phyloP scores from a whole-genome alignment of 345 rosid species.

The Camelina hispida region DNA sequence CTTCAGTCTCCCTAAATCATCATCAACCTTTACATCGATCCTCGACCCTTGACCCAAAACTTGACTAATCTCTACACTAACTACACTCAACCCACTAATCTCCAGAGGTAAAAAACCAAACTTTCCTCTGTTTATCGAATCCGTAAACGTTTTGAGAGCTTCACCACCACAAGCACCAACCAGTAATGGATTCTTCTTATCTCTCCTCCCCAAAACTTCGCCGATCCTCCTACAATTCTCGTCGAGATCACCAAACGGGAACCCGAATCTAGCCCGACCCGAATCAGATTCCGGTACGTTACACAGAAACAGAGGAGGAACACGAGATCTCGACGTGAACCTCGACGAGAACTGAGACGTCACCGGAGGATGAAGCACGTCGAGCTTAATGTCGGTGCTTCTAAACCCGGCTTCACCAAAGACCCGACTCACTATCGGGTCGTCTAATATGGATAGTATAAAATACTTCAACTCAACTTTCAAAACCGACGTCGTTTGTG shows the following conservation, averaged over 20 bases:
- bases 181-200: slow-evolving; percentile 56
- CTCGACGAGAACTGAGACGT: slow-evolving; percentile 41
- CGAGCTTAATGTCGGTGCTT: slow-evolving; percentile 65
- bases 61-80: slow-evolving; percentile 52
- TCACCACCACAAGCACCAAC: slow-evolving; percentile 56
- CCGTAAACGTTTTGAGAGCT: slow-evolving; percentile 53
- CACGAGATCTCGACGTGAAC: slow-evolving; percentile 40
- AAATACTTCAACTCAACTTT: slow-evolving; percentile 70
- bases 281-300: slow-evolving; percentile 52
- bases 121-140: slow-evolving; percentile 44
- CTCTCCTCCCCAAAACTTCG: slow-evolving; percentile 48
- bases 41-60: slow-evolving; percentile 40
- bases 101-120: slow-evolving; percentile 49
- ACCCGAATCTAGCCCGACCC: slow-evolving; percentile 46
- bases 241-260: slow-evolving; percentile 48
- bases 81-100: slow-evolving; percentile 49
- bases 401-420: slow-evolving; percentile 73
- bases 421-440: slow-evolving; percentile 73
- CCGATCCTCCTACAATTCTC: slow-evolving; percentile 57
- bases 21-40: slow-evolving; percentile 45
- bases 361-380: slow-evolving; percentile 63
- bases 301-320: slow-evolving; percentile 56
- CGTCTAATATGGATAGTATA: slow-evolving; percentile 67
- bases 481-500: slow-evolving; percentile 48
- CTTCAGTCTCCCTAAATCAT: slow-evolving; percentile 46